phyloP scores from a whole-genome alignment of 106 monocot species.

The Cymbidium sinense region DNA sequence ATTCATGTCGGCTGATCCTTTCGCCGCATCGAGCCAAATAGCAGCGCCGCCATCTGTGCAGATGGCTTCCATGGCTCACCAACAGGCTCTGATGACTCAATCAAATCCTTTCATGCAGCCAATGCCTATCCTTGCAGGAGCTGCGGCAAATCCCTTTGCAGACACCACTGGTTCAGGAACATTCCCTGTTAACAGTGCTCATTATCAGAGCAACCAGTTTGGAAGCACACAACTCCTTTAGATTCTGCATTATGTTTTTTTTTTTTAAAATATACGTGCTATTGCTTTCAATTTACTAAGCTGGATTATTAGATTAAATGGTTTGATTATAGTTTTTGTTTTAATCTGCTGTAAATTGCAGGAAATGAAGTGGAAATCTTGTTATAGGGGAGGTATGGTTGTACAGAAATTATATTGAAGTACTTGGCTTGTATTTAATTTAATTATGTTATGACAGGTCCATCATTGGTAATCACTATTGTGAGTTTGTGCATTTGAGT shows the following conservation, averaged over 20 bases:
- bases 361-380: too few species aligned
- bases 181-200: conserved; percentile 32
- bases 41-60: conserved; percentile 53
- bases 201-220: conserved; percentile 41
- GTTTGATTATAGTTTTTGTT: too few species aligned
- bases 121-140: background rate
- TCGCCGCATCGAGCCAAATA: conserved; percentile 45
- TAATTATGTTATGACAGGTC: too few species aligned
- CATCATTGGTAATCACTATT: too few species aligned
- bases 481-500: too few species aligned
- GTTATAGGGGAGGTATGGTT: too few species aligned
- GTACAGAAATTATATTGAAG: too few species aligned
- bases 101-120: conserved; percentile 52
- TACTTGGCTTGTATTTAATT: too few species aligned
- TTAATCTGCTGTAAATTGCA: too few species aligned
- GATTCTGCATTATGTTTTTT: background rate
- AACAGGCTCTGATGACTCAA: conserved; percentile 42
- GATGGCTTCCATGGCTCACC: conserved; percentile 61
- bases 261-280: too few species aligned
- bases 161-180: conserved; percentile 39
- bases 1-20: conserved; percentile 50
- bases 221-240: conserved; percentile 35
- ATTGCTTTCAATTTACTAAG: too few species aligned
- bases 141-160: conserved; percentile 39
- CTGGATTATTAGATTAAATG: too few species aligned